A percentile compares a stretch with the other conserved stretches of the same genome.
phyloP scores from a whole-genome alignment of 768 basidiomycete genomes.

The Tulasnella calospora region DNA sequence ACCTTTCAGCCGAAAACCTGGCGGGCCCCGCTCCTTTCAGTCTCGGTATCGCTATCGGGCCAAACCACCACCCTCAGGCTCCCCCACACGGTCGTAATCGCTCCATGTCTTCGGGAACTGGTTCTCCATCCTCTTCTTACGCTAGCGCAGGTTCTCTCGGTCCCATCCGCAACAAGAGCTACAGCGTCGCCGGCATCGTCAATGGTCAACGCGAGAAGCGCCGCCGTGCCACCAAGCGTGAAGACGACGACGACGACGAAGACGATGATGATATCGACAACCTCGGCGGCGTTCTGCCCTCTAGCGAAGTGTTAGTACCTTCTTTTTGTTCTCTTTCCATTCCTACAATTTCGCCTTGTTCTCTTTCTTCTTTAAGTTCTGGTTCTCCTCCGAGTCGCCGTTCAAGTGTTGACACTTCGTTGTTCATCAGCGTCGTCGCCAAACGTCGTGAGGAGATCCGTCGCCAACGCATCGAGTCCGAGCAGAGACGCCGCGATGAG shows the following conservation, averaged over 20 bases:
- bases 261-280: constrained; percentile 73
- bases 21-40: constrained; percentile 26
- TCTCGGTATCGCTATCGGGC: constrained; percentile 22
- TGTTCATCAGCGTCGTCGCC: constrained; percentile 28
- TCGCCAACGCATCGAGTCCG: constrained; percentile 88
- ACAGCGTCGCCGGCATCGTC: constrained; percentile 24
- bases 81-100: constrained; percentile 15
- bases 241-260: constrained; percentile 34
- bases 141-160: constrained; percentile 20
- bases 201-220: constrained; percentile 24
- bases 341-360: neutral
- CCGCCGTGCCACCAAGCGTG: constrained; percentile 10
- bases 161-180: constrained; percentile 27
- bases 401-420: constrained; percentile 23
- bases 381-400: constrained; percentile 20
- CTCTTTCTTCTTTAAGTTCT: constrained; percentile 6
- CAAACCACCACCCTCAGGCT: constrained; percentile 11
- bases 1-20: constrained; percentile 27
- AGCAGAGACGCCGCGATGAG: constrained; percentile 87
- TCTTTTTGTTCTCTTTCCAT: neutral
- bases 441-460: constrained; percentile 82
- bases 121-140: constrained; percentile 26
- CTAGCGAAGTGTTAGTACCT: constrained; percentile 51
- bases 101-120: constrained; percentile 27
- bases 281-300: constrained; percentile 39